Evolutionary conservation across 1,139 yeast genomes (phyloP).

Genomic region (Geotrichum candidum): DNA sequence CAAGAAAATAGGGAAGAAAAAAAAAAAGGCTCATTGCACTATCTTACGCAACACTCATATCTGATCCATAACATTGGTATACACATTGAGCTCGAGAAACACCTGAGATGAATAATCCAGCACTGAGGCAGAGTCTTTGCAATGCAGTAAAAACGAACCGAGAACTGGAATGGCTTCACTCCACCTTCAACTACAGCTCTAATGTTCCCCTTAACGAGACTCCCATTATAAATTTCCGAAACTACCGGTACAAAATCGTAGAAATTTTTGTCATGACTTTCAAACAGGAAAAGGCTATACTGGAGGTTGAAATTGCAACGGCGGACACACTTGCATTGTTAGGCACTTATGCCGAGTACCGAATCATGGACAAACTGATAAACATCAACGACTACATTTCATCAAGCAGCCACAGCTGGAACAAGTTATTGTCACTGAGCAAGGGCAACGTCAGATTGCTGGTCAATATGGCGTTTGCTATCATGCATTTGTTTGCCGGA

Average conservation of each 20-base stretch:
- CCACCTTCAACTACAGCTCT: conserved; percentile 7
- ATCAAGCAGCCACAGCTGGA: conserved; percentile 15
- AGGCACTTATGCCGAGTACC: conserved; percentile 16
- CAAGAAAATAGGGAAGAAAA: too few relatives aligned
- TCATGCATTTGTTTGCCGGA: conserved; percentile 19
- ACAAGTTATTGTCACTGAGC: conserved; percentile 13
- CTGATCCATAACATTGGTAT: too few relatives aligned
- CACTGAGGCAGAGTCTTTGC: too few relatives aligned
- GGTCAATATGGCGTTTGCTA: conserved; percentile 15
- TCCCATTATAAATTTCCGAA: conserved; percentile 18
- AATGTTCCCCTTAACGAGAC: conserved; percentile 16
- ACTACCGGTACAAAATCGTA: conserved; percentile 18
- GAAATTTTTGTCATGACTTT: conserved; percentile 18
- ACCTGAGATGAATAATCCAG: too few relatives aligned
- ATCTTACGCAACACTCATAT: too few relatives aligned
- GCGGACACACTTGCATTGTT: conserved; percentile 16
- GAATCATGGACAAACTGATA: conserved; percentile 5
- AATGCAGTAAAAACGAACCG: background rate
- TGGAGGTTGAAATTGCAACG: conserved; percentile 17
- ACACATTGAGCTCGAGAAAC: too few relatives aligned
- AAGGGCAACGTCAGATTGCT: conserved; percentile 15
- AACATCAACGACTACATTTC: conserved; percentile 9
- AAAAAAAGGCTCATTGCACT: too few relatives aligned
- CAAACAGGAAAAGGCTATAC: conserved; percentile 17
- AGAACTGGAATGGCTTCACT: conserved; percentile 17